Evolutionary conservation across 352 stramenopile genomes (phyloP), one percentile per base, ranked within the genome.

Genomic region (Phytopythium sindhum): DNA sequence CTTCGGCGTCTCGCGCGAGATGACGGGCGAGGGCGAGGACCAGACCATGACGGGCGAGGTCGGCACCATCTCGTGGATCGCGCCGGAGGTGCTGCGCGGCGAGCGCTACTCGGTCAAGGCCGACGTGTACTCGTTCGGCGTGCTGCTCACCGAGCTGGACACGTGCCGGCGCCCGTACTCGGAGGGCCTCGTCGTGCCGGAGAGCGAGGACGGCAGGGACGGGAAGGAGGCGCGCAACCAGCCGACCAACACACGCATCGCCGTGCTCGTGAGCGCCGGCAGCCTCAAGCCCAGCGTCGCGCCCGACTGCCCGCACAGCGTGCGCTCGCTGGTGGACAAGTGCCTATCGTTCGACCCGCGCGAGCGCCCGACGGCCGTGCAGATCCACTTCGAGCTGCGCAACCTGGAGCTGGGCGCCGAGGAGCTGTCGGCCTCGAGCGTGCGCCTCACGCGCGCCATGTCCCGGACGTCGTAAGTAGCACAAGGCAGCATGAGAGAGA

Each of bases 51-150:
- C 78, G 35, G 75, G 76, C 1, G 77, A 84, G 41, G 77, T 79
- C 54, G 82, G 82, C 48, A 72, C 57, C 62, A 69, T 73, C 44
- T 62, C 67, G 33, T 73, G 67, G 67, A 73, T 61, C 11, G 84
- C 84, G 5, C 85, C 85, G 0, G 85, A 94, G 67, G 80, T 93
- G 26, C 61, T 94, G 33, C 60, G 68, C 21, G 79, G 79, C 28
- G 68, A 89, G 51, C 66, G 75, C 4, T 93, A 88, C 68, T 86
- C 74, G 19, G 76, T 88, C 59, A 85, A 86, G 63, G 77, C 82
- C 5, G 85, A 94, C 57, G 76, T 94, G 23, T 94, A 91, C 69
- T 87, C 78, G 9, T 85, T 91, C 62, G 85, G 84, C 23, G 76
- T 91, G 21, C 72, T 89, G 53, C 61, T 89, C 12, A 77, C 75